Percentiles rank a stretch among this genome's conserved stretches.
Evolutionary conservation across 495 filamentous ascomycete genomes (phyloP).

Genomic region (Penicillium pancosmium): DNA sequence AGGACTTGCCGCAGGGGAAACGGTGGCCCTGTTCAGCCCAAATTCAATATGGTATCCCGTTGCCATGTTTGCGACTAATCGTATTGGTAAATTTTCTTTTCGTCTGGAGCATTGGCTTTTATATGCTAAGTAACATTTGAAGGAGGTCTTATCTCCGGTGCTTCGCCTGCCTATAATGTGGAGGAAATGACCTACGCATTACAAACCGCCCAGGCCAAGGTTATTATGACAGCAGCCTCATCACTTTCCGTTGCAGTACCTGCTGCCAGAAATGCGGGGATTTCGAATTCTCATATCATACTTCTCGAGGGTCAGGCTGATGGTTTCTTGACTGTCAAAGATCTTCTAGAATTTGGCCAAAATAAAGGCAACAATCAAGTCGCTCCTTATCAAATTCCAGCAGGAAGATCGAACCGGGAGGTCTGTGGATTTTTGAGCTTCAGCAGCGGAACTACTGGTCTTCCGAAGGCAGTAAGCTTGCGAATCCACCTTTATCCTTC

Average conservation of each 20-base stretch:
- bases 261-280: constrained; percentile 55
- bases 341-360: constrained; percentile 50
- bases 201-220: constrained; percentile 52
- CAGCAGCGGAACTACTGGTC: constrained; percentile 44
- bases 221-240: constrained; percentile 56
- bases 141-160: constrained; percentile 57
- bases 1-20: constrained; percentile 49
- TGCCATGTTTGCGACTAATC: constrained; percentile 56
- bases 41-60: constrained; percentile 66
- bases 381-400: constrained; percentile 44
- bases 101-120: not conserved
- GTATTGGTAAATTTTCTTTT: constrained; percentile 34
- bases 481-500: no score
- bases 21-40: constrained; percentile 57
- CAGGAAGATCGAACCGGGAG: constrained; percentile 54
- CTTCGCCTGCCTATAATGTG: constrained; percentile 60
- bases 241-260: constrained; percentile 51
- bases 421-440: constrained; percentile 60
- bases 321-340: constrained; percentile 52
- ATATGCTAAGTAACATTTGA: not conserved
- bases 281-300: constrained; percentile 52
- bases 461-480: constrained; percentile 33
- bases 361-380: constrained; percentile 40
- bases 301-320: constrained; percentile 55
- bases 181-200: constrained; percentile 67